Conservation (phyloP, 106 monocot genomes). For the Allium cepa region DNA sequence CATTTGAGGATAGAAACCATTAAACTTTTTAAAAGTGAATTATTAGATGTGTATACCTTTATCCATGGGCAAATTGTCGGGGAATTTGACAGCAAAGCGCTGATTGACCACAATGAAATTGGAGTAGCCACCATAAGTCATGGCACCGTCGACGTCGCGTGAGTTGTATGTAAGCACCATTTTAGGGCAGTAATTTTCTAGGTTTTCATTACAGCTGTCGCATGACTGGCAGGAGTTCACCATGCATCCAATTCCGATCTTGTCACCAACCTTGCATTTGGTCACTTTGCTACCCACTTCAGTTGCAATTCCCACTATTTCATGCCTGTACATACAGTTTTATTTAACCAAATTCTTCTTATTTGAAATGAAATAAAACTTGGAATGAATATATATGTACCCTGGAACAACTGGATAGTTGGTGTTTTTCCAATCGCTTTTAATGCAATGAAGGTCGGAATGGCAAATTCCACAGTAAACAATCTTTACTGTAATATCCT, state of each 20-base stretch:
- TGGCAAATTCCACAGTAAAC: slow-evolving; percentile 22
- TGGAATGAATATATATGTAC: not conserved
- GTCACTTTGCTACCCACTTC: slow-evolving; percentile 35
- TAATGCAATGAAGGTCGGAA: slow-evolving; percentile 12
- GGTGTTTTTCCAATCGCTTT: slow-evolving; percentile 14
- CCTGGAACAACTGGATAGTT: slow-evolving; percentile 15
- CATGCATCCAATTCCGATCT: slow-evolving; percentile 44
- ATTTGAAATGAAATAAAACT: not conserved
- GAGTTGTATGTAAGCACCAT: slow-evolving; percentile 29
- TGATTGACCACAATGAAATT: slow-evolving; percentile 37
- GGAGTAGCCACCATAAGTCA: slow-evolving; percentile 33
- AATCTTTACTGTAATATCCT: slow-evolving; percentile 19
- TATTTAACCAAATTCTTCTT: not conserved
- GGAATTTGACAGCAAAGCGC: slow-evolving; percentile 36
- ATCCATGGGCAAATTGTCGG: slow-evolving; percentile 45
- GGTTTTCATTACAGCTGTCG: slow-evolving; percentile 16
- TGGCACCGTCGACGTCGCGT: slow-evolving; percentile 16
- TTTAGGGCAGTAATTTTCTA: slow-evolving; percentile 48
- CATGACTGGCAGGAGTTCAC: slow-evolving; percentile 46
- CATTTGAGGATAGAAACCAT: too few relatives aligned
- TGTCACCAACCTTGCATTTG: slow-evolving; percentile 51
- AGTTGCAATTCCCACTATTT: slow-evolving; percentile 48
- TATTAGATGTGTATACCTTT: not conserved
- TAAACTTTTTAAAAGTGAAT: too few relatives aligned
- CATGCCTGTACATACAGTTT: slow-evolving; percentile 28